Percentiles rank a stretch among this genome's conserved stretches.
phyloP scores from a whole-genome alignment of 2,329 filamentous ascomycete genomes.

The Phialocephala sp. region DNA sequence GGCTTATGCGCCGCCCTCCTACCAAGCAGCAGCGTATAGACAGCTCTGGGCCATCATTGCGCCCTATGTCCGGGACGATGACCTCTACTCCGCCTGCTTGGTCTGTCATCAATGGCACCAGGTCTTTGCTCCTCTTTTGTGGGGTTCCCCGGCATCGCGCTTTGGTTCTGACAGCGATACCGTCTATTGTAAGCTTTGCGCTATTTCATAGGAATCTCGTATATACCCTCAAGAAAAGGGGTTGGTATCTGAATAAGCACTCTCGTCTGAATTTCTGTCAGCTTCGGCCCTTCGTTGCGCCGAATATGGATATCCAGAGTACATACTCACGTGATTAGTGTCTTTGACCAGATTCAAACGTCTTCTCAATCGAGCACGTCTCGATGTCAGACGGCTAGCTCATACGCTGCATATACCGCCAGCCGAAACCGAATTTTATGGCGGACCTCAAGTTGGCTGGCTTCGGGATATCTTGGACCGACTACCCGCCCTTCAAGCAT shows the following conservation, averaged over 20 bases:
- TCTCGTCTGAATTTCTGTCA: neutral
- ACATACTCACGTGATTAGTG: constrained; percentile 25
- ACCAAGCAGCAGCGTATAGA: constrained; percentile 31
- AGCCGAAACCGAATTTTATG: constrained; percentile 33
- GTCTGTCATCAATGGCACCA: constrained; percentile 32
- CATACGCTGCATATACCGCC: constrained; percentile 34
- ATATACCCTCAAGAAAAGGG: neutral
- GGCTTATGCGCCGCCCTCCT: constrained; percentile 30
- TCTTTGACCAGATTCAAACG: constrained; percentile 32
- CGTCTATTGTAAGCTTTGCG: constrained; percentile 31
- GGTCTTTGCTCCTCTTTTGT: constrained; percentile 29
- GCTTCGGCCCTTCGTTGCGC: neutral
- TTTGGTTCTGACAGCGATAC: constrained; percentile 32
- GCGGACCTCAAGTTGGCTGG: constrained; percentile 32
- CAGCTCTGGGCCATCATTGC: constrained; percentile 32
- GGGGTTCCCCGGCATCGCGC: constrained; percentile 30
- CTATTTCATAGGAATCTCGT: neutral
- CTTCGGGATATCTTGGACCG: constrained; percentile 32
- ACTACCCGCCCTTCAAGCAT: constrained; percentile 30
- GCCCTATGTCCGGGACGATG: constrained; percentile 28
- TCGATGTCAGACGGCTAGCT: constrained; percentile 26
- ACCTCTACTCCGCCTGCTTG: constrained; percentile 32
- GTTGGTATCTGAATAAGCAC: neutral
- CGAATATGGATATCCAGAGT: neutral
- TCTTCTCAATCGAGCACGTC: constrained; percentile 24